Evolutionary conservation across 306 rosid genomes (phyloP), one percentile per base, ranked within the genome.

Genomic region (Crataegus laevigata): DNA sequence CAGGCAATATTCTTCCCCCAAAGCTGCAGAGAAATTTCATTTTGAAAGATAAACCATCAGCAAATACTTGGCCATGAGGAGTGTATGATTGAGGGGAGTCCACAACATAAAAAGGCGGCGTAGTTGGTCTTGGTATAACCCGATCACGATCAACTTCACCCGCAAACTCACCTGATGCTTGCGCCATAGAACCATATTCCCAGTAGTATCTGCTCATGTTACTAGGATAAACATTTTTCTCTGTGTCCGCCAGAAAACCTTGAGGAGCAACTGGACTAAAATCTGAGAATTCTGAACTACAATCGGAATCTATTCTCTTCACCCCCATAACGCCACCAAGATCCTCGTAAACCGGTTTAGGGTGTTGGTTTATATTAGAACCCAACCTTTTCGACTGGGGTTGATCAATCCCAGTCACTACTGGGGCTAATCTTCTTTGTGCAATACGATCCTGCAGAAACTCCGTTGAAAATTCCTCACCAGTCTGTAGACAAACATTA

Each of bases 21-120:
- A 88, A 88, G 83, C 99, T 96, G 83, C 99, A 96, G 51, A 96
- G 91, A 82, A 89, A 85, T 74, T 90, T 96, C 59, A 88, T 84
- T 88, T 92, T 92, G 47, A 82, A 84, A 63, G 81, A 34, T 66
- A 75, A 83, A 65, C 77, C 83, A 54, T 89, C 90, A 34, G 88
- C 66, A 75, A 82, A 77, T 73, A 75, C 58, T 47, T 88, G 43
- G 40, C 84, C 89, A 73, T 60, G 36, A 72, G 90, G 85, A 79
- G 80, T 84, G 81, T 82, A 77, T 21, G 87, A 68, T 67, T 15
- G 84, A 79, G 89, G 91, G 54, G 94, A 87, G 42, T 87, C 97
- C 28, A 68, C 57, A 0, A 29, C 82, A 59, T 79, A 81, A 66
- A 77, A 40, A 29, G 85, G 66, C 17, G 88, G 66, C 78, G 85